Evolutionary conservation across 169 alveolate genomes (phyloP).

Genomic region (Eimeria necatrix): DNA sequence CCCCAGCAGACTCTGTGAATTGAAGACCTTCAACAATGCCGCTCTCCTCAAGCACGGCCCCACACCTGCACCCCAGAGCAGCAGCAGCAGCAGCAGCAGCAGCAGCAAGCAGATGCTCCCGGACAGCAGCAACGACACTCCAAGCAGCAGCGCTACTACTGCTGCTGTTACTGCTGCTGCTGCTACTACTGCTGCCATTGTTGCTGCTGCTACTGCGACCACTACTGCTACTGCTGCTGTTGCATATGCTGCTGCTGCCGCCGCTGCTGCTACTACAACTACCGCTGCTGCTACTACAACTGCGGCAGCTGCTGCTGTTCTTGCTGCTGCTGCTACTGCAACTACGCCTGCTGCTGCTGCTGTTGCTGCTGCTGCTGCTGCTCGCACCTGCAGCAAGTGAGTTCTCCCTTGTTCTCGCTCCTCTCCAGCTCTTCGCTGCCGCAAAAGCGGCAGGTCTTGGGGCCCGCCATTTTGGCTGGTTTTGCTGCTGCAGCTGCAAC

Average conservation of each 20-base stretch:
- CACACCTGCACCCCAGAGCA: conserved; percentile 65
- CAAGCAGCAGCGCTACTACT: neutral
- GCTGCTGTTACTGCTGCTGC: conserved; percentile 43
- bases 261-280: conserved; percentile 1
- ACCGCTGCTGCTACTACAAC: neutral
- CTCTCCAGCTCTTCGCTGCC: conserved; percentile 81
- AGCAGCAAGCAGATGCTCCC: neutral
- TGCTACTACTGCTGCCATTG: neutral
- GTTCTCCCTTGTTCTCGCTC: conserved; percentile 80
- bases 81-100: neutral
- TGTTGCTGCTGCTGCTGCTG: neutral
- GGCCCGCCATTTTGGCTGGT: neutral
- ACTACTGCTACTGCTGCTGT: conserved; percentile 24
- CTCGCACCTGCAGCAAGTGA: conserved; percentile 77
- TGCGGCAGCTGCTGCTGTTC: too few relatives aligned
- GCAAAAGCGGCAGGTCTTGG: conserved; percentile 72
- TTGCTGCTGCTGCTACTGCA: too few relatives aligned
- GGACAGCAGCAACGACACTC: neutral
- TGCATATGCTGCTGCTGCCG: neutral
- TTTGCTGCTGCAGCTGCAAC: neutral
- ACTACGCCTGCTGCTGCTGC: conserved; percentile 18
- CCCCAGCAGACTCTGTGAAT: conserved; percentile 79
- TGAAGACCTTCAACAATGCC: conserved; percentile 78
- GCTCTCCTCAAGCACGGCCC: conserved; percentile 80
- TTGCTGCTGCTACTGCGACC: conserved; percentile 6